A percentile compares a stretch with the other conserved stretches of the same genome.
Evolutionary conservation across 177 flowering plant genomes (phyloP).

Genomic region (Tripterygium wilfordii): DNA sequence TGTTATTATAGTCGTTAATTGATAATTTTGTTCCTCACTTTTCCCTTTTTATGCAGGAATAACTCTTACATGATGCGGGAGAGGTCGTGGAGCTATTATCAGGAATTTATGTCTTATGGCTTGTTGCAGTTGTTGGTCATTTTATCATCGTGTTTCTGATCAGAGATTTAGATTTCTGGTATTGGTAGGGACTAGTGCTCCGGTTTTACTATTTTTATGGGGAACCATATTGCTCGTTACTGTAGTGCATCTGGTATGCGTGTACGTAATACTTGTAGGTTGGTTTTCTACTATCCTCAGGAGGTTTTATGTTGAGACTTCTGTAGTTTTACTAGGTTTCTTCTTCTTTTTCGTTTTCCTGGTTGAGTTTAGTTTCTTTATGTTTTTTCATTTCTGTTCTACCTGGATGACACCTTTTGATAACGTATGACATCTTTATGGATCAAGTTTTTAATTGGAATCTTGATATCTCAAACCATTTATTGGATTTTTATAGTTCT

Average conservation of each 20-base stretch:
- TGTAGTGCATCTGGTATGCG: constrained; percentile 3
- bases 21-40: background rate
- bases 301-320: constrained; percentile 1
- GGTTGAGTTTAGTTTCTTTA: background rate
- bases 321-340: background rate
- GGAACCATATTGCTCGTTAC: constrained; percentile 9
- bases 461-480: constrained; percentile 14
- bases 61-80: too few species aligned
- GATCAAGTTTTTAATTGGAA: background rate
- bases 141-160: constrained; percentile 8
- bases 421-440: too few species aligned
- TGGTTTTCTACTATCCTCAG: background rate
- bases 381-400: constrained; percentile 13
- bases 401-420: too few species aligned
- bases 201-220: constrained; percentile 3
- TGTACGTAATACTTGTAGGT: too few species aligned
- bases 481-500: constrained; percentile 30
- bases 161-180: constrained; percentile 14
- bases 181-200: constrained; percentile 23
- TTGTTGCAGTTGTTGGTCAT: too few species aligned
- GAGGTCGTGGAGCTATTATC: too few species aligned
- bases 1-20: background rate
- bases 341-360: background rate
- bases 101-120: too few species aligned
- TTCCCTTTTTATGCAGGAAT: too few species aligned